Evolutionary conservation across 2,329 filamentous ascomycete species (phyloP).

Genomic region (Lanzia echinophila): DNA sequence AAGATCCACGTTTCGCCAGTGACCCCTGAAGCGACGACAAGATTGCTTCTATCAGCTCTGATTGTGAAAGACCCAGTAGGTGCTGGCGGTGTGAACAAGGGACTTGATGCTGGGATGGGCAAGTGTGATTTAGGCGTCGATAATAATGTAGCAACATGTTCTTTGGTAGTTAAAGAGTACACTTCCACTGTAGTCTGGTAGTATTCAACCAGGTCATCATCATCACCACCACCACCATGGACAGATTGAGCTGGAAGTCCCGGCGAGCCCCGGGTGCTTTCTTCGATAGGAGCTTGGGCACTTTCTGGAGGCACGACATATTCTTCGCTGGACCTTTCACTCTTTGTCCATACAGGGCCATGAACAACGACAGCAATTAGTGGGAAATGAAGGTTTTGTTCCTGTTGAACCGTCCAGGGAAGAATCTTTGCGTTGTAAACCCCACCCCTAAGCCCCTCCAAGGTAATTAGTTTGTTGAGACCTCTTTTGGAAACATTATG

Average conservation of each 20-base stretch:
- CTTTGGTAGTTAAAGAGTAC: constrained; percentile 74
- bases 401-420: constrained; percentile 54
- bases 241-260: constrained; percentile 32
- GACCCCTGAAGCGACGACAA: constrained; percentile 70
- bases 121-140: constrained; percentile 58
- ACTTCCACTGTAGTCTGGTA: constrained; percentile 88
- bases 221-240: constrained; percentile 27
- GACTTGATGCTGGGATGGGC: constrained; percentile 50
- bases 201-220: constrained; percentile 39
- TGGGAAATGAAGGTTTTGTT: constrained; percentile 54
- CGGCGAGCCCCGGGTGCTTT: constrained; percentile 29
- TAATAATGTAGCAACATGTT: constrained; percentile 66
- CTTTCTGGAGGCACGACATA: constrained; percentile 18
- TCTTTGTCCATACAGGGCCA: constrained; percentile 53
- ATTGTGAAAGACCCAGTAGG: constrained; percentile 69
- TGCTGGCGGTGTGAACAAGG: constrained; percentile 59
- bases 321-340: constrained; percentile 19
- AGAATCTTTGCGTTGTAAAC: constrained; percentile 80
- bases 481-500: constrained; percentile 67
- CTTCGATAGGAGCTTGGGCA: constrained; percentile 13
- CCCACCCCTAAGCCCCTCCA: constrained; percentile 72
- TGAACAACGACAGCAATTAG: constrained; percentile 76
- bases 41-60: constrained; percentile 62
- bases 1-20: constrained; percentile 88
- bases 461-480: constrained; percentile 59